A percentile compares a stretch with the other conserved stretches of the same genome.
Evolutionary conservation across 768 basidiomycete species (phyloP).

Genomic region (Boletus vinaceobasis): DNA sequence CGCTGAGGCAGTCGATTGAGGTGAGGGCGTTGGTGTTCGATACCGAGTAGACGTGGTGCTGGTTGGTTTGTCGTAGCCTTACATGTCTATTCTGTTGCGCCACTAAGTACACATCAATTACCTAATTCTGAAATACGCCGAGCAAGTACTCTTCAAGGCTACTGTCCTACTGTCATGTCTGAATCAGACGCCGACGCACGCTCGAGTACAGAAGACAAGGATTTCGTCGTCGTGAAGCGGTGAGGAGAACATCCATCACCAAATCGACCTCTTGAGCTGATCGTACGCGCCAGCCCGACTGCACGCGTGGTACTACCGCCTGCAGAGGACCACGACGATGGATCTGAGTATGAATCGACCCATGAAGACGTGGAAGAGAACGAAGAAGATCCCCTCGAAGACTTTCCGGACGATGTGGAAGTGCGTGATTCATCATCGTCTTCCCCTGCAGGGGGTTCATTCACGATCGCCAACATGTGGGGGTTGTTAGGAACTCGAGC

Average conservation of each 20-base stretch:
- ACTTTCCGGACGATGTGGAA: conserved; percentile 82
- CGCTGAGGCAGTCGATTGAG: conserved; percentile 39
- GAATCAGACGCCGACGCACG: conserved; percentile 12
- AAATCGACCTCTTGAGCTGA: neutral
- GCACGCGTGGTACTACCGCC: conserved; percentile 51
- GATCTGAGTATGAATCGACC: conserved; percentile 37
- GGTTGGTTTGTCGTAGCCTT: neutral
- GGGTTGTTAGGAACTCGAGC: conserved; percentile 69
- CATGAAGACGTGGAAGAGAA: conserved; percentile 42
- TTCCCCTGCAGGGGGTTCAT: neutral
- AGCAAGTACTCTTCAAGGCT: neutral
- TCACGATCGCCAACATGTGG: neutral
- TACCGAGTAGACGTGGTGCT: conserved; percentile 19
- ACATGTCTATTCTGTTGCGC: neutral
- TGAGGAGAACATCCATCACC: neutral
- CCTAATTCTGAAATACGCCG: conserved; percentile 3
- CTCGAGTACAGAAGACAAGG: conserved; percentile 17
- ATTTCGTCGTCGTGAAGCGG: conserved; percentile 26
- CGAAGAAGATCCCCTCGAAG: conserved; percentile 67
- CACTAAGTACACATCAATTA: neutral
- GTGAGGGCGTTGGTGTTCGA: conserved; percentile 38
- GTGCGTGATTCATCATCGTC: conserved; percentile 39
- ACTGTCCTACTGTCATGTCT: conserved; percentile 21
- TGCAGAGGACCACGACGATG: conserved; percentile 25
- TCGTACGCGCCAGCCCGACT: conserved; percentile 17